These are phyloP conservation scores for Fusarium palustre DNA, from an alignment of 2,329 filamentous ascomycete genomes.

Conservation along the genomic window DNA sequence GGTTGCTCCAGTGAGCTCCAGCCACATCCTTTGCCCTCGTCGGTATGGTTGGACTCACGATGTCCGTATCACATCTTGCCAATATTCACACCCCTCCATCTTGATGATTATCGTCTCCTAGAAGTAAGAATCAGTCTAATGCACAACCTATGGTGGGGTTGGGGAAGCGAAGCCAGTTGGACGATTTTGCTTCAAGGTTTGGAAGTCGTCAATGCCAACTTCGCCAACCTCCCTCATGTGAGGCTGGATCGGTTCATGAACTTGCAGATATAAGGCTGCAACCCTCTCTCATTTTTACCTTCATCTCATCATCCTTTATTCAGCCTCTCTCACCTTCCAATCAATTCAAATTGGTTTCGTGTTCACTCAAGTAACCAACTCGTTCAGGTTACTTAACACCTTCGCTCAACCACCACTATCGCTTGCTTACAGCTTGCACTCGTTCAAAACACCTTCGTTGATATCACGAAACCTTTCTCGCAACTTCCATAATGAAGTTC, in stretches of 20 bases:
- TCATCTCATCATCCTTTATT: slow-evolving; percentile 28
- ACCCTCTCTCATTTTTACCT: slow-evolving; percentile 21
- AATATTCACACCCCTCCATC: slow-evolving; percentile 40
- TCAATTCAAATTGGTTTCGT: slow-evolving; percentile 25
- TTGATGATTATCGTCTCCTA: slow-evolving; percentile 39
- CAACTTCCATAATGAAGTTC: slow-evolving; percentile 44
- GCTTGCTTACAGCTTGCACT: slow-evolving; percentile 40
- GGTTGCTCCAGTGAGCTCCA: slow-evolving; percentile 47
- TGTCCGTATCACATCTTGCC: slow-evolving; percentile 44
- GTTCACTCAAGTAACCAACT: slow-evolving; percentile 44
- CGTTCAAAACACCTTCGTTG: slow-evolving; percentile 35
- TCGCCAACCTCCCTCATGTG: slow-evolving; percentile 20
- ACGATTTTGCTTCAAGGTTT: slow-evolving; percentile 27
- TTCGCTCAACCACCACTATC: slow-evolving; percentile 41
- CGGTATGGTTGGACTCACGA: slow-evolving; percentile 38
- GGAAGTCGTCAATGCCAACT: slow-evolving; percentile 39
- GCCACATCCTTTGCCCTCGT: slow-evolving; percentile 43
- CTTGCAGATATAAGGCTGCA: slow-evolving; percentile 44
- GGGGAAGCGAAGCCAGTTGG: slow-evolving; percentile 31
- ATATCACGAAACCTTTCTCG: slow-evolving; percentile 16
- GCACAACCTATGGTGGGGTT: slow-evolving; percentile 43
- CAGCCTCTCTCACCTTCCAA: slow-evolving; percentile 29
- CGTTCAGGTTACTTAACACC: slow-evolving; percentile 50
- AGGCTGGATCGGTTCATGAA: slow-evolving; percentile 9
- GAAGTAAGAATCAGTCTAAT: slow-evolving; percentile 37